Evolutionary conservation across 805 yeast genomes (phyloP).

Genomic region (Saturnispora kantuleensis): DNA sequence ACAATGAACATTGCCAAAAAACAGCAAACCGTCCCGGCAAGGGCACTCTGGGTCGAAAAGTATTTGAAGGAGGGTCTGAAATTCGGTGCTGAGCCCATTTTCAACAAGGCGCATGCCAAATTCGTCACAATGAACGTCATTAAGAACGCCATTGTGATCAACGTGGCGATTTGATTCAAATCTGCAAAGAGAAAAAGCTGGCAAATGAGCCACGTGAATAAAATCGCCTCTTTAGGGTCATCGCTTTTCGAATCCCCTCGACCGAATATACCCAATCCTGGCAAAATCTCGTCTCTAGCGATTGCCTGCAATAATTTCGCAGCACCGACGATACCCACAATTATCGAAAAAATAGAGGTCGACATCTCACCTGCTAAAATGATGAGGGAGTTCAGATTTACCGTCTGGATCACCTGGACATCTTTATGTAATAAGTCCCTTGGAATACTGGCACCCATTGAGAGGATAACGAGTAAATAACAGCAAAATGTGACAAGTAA

Average conservation of each 20-base stretch:
- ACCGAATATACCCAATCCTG: constrained; percentile 59
- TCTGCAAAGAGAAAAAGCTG: constrained; percentile 84
- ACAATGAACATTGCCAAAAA: constrained; percentile 86
- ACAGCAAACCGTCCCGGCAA: constrained; percentile 60
- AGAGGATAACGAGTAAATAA: constrained; percentile 69
- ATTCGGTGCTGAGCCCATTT: constrained; percentile 93
- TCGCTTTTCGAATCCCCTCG: constrained; percentile 32
- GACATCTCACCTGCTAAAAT: constrained; percentile 85
- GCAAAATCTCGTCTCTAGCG: constrained; percentile 80
- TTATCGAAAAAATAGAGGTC: constrained; percentile 83
- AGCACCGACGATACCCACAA: constrained; percentile 94
- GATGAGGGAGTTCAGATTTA: constrained; percentile 56
- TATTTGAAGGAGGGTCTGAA: constrained; percentile 91
- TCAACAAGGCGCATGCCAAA: constrained; percentile 82
- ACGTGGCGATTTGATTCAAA: constrained; percentile 87
- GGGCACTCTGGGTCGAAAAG: constrained; percentile 76
- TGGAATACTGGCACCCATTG: constrained; percentile 75
- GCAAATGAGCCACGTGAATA: constrained; percentile 71
- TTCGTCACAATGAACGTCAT: constrained; percentile 95
- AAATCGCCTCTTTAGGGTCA: constrained; percentile 57
- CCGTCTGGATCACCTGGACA: constrained; percentile 76
- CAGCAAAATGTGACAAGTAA: constrained; percentile 64
- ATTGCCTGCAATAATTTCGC: constrained; percentile 87
- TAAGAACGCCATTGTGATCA: constrained; percentile 93
- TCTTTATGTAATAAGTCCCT: constrained; percentile 68